Evolutionary conservation across 305 asterid species (phyloP).

Genomic region (Fraxinus paxiana): DNA sequence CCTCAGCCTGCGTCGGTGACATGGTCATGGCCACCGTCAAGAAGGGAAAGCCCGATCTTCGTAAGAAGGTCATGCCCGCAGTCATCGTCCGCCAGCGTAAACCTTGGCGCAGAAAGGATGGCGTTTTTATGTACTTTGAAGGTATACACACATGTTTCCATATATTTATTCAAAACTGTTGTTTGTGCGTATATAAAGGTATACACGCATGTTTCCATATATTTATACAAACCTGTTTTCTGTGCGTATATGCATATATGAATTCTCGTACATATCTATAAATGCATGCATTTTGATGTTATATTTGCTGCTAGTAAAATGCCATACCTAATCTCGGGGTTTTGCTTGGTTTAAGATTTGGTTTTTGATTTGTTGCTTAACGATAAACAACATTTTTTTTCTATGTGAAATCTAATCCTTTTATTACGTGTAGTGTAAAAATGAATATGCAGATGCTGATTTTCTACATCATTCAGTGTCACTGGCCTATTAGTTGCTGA

Average conservation of each 20-base stretch:
- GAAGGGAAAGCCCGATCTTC: background rate
- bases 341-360: background rate
- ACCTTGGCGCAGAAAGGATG: conserved; percentile 2
- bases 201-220: no score
- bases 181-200: background rate
- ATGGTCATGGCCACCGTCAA: conserved; percentile 5
- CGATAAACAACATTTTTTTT: background rate
- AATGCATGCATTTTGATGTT: background rate
- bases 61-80: no score
- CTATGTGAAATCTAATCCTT: background rate
- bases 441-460: background rate
- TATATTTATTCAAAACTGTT: background rate
- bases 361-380: background rate
- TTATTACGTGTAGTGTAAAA: background rate
- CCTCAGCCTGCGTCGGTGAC: background rate
- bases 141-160: background rate
- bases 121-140: conserved; percentile 1
- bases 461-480: background rate
- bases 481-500: background rate
- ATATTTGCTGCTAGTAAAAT: background rate
- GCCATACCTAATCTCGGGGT: background rate
- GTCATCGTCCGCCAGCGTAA: no score
- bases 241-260: background rate
- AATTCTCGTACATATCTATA: background rate
- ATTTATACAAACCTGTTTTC: background rate